Percentiles rank a stretch among this genome's conserved stretches.
Conservation (phyloP, 805 yeast genomes). For the Lipomyces sp. region DNA sequence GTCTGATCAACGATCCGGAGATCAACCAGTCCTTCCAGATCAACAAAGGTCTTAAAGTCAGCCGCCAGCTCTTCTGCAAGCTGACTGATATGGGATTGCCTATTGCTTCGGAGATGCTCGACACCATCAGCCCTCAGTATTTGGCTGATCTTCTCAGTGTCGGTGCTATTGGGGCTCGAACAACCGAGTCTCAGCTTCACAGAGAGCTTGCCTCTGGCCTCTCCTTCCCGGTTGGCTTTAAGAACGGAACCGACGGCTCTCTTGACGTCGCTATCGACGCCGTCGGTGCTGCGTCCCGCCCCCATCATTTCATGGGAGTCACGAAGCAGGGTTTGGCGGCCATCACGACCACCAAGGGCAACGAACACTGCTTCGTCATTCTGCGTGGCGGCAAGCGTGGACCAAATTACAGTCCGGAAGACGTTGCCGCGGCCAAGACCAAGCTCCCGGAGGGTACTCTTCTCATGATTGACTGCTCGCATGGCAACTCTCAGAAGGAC, state of each 20-base stretch:
- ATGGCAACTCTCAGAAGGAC: constrained; percentile 94
- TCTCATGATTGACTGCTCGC: constrained; percentile 94
- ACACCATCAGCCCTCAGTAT: constrained; percentile 95
- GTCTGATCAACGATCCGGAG: constrained; percentile 94
- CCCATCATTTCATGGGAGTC: constrained; percentile 96
- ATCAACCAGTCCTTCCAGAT: constrained; percentile 88
- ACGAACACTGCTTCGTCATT: constrained; percentile 88
- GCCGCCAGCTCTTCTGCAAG: constrained; percentile 80
- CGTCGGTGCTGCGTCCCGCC: constrained; percentile 80
- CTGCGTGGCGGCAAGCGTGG: constrained; percentile 94
- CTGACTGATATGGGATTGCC: constrained; percentile 80
- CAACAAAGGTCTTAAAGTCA: constrained; percentile 85
- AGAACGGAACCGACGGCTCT: constrained; percentile 97
- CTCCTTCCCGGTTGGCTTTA: constrained; percentile 98
- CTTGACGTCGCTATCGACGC: constrained; percentile 93
- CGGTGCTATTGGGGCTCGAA: constrained; percentile 99
- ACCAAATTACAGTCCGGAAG: constrained; percentile 81
- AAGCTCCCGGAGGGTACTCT: constrained; percentile 51
- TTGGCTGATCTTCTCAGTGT: constrained; percentile 84
- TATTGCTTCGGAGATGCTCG: constrained; percentile 96
- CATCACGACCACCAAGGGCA: constrained; percentile 93
- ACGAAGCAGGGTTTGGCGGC: constrained; percentile 97
- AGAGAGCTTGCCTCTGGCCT: constrained; percentile 96
- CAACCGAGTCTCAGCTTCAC: constrained; percentile 97
- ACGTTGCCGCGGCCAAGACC: constrained; percentile 71